These are phyloP conservation scores for Spergularia bocconei DNA, from an alignment of 148 eudicot genomes.

Conservation along the genomic window DNA sequence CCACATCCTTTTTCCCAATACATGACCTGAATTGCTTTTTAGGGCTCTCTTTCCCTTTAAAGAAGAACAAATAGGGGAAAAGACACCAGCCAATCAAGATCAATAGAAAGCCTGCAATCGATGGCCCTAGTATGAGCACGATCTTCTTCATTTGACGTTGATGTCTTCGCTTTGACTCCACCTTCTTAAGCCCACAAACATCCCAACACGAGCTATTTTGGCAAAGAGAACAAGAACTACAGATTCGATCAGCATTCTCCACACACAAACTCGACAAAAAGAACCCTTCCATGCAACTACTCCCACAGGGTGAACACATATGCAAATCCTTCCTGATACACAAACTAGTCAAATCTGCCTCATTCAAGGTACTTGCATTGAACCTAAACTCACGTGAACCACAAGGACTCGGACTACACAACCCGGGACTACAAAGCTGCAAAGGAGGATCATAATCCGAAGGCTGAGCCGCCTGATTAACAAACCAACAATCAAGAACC, in stretches of 20 bases:
- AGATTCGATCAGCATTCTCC: conserved; percentile 63
- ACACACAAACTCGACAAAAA: conserved; percentile 71
- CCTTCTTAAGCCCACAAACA: conserved; percentile 55
- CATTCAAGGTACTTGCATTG: conserved; percentile 71
- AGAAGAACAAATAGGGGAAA: conserved; percentile 46
- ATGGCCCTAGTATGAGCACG: conserved; percentile 58
- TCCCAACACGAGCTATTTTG: conserved; percentile 81
- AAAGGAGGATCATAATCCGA: conserved; percentile 70
- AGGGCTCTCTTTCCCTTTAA: conserved; percentile 44
- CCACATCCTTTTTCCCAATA: conserved; percentile 47
- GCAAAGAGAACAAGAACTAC: conserved; percentile 88
- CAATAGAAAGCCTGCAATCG: conserved; percentile 55
- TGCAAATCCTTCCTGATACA: conserved; percentile 63
- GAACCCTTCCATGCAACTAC: conserved; percentile 64
- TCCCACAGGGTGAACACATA: conserved; percentile 82
- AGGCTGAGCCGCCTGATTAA: conserved; percentile 25
- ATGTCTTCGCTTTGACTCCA: conserved; percentile 39
- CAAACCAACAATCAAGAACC: conserved; percentile 85
- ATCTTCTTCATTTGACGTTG: conserved; percentile 48
- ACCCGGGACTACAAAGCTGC: conserved; percentile 89
- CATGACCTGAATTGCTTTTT: conserved; percentile 61
- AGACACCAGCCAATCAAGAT: conserved; percentile 66
- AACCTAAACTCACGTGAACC: conserved; percentile 50
- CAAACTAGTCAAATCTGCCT: conserved; percentile 65
- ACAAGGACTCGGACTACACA: conserved; percentile 59